Evolutionary conservation across 345 rosid genomes (phyloP).

Genomic region (Eucalyptus cloeziana): DNA sequence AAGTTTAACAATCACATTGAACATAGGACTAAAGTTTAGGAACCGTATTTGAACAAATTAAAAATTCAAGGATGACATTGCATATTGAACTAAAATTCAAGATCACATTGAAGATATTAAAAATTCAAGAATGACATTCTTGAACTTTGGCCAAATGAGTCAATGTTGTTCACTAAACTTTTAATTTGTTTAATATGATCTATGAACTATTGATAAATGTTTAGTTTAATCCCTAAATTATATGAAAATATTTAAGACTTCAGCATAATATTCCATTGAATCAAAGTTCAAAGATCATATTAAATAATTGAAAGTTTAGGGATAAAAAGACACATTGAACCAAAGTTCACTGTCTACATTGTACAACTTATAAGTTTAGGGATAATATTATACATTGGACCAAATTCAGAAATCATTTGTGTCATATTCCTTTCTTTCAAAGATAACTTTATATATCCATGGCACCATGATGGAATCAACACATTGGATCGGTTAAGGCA

Average conservation of each 20-base stretch:
- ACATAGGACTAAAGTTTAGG: background rate
- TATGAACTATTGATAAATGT: background rate
- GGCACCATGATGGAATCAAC: background rate
- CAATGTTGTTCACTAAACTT: background rate
- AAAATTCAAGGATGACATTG: rapidly evolving
- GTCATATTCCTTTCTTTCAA: background rate
- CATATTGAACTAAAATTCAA: background rate
- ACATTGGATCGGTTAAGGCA: background rate
- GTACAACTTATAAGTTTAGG: background rate
- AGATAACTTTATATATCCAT: background rate
- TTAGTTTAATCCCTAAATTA: background rate
- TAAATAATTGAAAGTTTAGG: background rate
- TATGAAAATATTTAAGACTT: background rate
- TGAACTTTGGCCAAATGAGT: background rate
- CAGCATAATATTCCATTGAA: background rate
- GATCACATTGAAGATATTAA: too few species aligned
- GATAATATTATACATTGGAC: background rate
- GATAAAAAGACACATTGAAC: background rate
- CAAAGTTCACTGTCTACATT: background rate
- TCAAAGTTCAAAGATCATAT: background rate
- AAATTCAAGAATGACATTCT: background rate
- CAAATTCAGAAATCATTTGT: background rate
- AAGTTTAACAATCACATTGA: background rate
- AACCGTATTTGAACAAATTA: rapidly evolving
- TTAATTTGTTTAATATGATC: background rate